Percentiles rank a stretch among this genome's conserved stretches.
Evolutionary conservation across 1,284 basidiomycete species (phyloP).

Genomic region (Ceratobasidium sp.): DNA sequence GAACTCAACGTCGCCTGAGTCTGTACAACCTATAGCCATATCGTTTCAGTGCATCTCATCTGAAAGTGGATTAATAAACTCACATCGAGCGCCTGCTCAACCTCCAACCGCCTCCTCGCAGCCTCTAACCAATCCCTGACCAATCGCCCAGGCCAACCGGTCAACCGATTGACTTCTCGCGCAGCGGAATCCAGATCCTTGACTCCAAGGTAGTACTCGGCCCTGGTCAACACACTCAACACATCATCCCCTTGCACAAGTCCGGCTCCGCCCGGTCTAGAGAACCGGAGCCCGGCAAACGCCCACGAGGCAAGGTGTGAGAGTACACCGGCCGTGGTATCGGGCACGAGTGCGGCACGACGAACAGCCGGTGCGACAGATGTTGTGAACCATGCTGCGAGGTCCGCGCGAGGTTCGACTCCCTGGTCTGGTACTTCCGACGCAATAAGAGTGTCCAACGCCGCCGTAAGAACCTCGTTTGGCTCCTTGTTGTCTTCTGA

Average conservation of each 20-base stretch:
- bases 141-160: slow-evolving; percentile 83
- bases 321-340: slow-evolving; percentile 84
- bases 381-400: slow-evolving; percentile 88
- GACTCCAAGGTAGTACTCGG: slow-evolving; percentile 89
- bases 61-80: slow-evolving; percentile 44
- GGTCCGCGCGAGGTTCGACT: slow-evolving; percentile 87
- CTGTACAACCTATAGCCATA: slow-evolving; percentile 71
- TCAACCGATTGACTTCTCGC: slow-evolving; percentile 90
- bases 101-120: slow-evolving; percentile 87
- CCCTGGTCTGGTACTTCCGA: slow-evolving; percentile 83
- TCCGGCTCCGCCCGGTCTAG: slow-evolving; percentile 51
- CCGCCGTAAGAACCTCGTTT: slow-evolving; percentile 66
- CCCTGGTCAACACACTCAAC: slow-evolving; percentile 83
- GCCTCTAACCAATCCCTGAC: slow-evolving; percentile 92
- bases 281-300: slow-evolving; percentile 81
- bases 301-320: slow-evolving; percentile 85
- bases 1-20: slow-evolving; percentile 74
- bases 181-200: slow-evolving; percentile 93
- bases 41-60: background rate
- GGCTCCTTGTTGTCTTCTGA: slow-evolving; percentile 39
- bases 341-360: slow-evolving; percentile 89
- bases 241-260: slow-evolving; percentile 81
- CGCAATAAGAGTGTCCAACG: slow-evolving; percentile 75
- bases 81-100: slow-evolving; percentile 91
- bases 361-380: slow-evolving; percentile 86